A percentile compares a stretch with the other conserved stretches of the same genome.
These are phyloP conservation scores for Solanum lignicaule DNA, from an alignment of 257 asterid species.

Conservation along the genomic window DNA sequence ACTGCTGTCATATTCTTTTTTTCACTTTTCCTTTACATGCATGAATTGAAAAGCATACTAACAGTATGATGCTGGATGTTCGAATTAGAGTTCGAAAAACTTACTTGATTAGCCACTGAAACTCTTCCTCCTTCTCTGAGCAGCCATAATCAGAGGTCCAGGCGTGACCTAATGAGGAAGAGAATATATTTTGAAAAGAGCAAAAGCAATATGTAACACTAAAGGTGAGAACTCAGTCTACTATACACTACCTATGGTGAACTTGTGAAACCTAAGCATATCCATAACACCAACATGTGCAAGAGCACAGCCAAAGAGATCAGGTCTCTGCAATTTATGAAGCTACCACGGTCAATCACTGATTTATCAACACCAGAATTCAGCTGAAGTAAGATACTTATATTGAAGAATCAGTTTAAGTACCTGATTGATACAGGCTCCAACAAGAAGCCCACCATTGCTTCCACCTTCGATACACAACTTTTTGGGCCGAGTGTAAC, in stretches of 20 bases:
- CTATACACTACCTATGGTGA: slow-evolving; percentile 60
- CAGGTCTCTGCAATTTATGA: slow-evolving; percentile 72
- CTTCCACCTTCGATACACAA: slow-evolving; percentile 98
- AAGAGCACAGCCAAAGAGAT: slow-evolving; percentile 95
- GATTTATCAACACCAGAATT: background rate
- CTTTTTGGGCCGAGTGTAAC: slow-evolving; percentile 74
- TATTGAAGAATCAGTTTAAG: background rate
- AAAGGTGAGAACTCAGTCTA: background rate
- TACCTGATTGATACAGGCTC: slow-evolving; percentile 96
- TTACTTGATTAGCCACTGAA: slow-evolving; percentile 82
- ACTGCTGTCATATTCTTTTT: background rate
- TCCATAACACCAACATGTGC: slow-evolving; percentile 99
- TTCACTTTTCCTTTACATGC: background rate
- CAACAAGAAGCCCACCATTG: slow-evolving; percentile 94
- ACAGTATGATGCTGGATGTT: background rate
- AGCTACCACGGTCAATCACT: background rate
- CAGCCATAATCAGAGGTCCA: slow-evolving; percentile 98
- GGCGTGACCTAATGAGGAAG: slow-evolving; percentile 63
- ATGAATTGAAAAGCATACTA: background rate
- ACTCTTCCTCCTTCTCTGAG: slow-evolving; percentile 87
- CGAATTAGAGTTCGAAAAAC: slow-evolving; percentile 13
- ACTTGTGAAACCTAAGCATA: slow-evolving; percentile 97
- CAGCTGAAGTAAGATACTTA: background rate
- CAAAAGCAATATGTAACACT: background rate
- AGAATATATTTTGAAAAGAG: background rate